Base-by-base conservation (phyloP, 2,329 filamentous ascomycete species). In the Ploettnerulaceae sp. region DNA sequence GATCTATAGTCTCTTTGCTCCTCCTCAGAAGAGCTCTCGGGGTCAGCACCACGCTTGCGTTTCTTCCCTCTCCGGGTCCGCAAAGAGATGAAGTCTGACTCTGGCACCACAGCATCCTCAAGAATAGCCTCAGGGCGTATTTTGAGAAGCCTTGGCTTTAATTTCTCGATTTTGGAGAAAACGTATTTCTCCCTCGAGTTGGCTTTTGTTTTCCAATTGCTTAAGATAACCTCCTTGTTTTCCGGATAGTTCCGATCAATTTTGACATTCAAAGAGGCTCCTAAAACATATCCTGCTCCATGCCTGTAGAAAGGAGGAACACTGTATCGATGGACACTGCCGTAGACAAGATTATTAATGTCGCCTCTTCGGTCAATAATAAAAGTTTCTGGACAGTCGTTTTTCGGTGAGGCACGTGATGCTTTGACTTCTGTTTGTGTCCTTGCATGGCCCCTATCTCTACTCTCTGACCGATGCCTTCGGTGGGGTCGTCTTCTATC, bases 351-450 rank as follows among this genome's bases (percentile, higher is more conserved):
- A 54, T 93, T 89, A 37, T 89, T 75, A 4, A 75, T 70, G 59
- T 97, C 91, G 0, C 91, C 90, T 59, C 80, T 81, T 32, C 71
- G 79, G 65, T 97, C 91, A 41, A 86, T 59, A 34, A 79, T 58
- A 62, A 79, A 90, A 3, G 74, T 61, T 29, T 59, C 62, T 38
- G 47, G 40, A 28, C 49, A 33, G 6, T 11, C 33, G 11, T 9
- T 32, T 3, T 11, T 17, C 29, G 41, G 21, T 12, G 32, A 17
- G 25, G 15, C 32, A 44, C 34, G 48, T 49, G 42, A 38, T 26
- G 43, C 14, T 21, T 20, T 32, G 18, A 8, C 22, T 7, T 41
- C 15, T 17, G 15, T 15, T 20, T 41, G 21, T 7, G 3, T 9
- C n/a, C 26, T 45, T 15, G 15, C 17, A 5, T n/a, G n/a, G n/a